Evolutionary conservation across 768 basidiomycete species (phyloP).

Genomic region (Hydnomerulius pinastri): DNA sequence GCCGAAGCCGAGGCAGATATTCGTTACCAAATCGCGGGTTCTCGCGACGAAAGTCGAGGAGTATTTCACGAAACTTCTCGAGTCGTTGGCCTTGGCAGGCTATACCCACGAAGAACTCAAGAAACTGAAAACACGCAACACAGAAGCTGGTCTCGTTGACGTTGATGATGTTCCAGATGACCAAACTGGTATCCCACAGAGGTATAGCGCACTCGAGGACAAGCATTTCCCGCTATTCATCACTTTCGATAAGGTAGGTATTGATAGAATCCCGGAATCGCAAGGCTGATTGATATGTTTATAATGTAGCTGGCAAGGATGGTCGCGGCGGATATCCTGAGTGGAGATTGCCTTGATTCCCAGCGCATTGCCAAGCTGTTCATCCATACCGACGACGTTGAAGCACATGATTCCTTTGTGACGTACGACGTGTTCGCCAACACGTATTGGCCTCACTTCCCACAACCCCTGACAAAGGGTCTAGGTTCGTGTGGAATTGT

Average conservation of each 20-base stretch:
- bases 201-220: constrained; percentile 57
- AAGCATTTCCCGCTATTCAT: constrained; percentile 70
- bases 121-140: constrained; percentile 19
- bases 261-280: background rate
- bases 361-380: constrained; percentile 15
- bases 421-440: constrained; percentile 49
- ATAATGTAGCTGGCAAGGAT: constrained; percentile 24
- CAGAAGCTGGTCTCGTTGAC: constrained; percentile 36
- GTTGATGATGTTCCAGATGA: constrained; percentile 36
- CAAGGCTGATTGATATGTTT: background rate
- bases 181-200: constrained; percentile 36
- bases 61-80: constrained; percentile 55
- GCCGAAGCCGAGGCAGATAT: constrained; percentile 63
- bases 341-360: constrained; percentile 3
- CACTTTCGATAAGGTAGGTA: constrained; percentile 59
- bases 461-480: constrained; percentile 49
- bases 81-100: constrained; percentile 41
- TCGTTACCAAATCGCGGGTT: constrained; percentile 69
- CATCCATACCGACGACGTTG: constrained; percentile 9
- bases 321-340: constrained; percentile 26
- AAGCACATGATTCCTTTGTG: constrained; percentile 32
- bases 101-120: constrained; percentile 42
- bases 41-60: constrained; percentile 73
- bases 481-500: constrained; percentile 42
- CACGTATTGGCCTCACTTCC: constrained; percentile 62